These are phyloP conservation scores for Xylaria nigripes DNA, from an alignment of 495 filamentous ascomycete genomes.

Conservation along the genomic window DNA sequence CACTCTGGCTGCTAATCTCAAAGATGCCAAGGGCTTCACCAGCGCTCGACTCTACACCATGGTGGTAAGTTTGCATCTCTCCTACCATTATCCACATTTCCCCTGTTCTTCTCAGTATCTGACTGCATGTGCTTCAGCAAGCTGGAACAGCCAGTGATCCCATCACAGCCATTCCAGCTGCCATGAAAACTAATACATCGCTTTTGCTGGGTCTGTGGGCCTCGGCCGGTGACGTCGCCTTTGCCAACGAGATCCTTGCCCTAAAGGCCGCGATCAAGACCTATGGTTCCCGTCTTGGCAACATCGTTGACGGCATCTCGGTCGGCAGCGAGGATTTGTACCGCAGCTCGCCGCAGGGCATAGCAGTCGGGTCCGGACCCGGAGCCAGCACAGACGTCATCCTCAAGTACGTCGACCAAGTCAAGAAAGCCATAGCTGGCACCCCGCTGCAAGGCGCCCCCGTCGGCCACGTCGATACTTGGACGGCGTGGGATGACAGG, in stretches of 20 bases:
- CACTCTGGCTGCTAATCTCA: conserved; percentile 57
- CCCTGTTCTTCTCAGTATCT: background rate
- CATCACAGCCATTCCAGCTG: conserved; percentile 67
- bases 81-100: background rate
- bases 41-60: conserved; percentile 54
- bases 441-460: conserved; percentile 48
- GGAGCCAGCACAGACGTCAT: conserved; percentile 52
- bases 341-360: conserved; percentile 56
- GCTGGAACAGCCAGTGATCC: conserved; percentile 47
- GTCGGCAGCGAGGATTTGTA: conserved; percentile 90
- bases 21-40: conserved; percentile 64
- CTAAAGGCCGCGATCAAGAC: conserved; percentile 53
- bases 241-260: conserved; percentile 62
- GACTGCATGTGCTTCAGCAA: conserved; percentile 26
- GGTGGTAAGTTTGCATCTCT: conserved; percentile 28
- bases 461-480: conserved; percentile 88
- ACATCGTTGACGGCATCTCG: conserved; percentile 72
- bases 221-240: conserved; percentile 53
- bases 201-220: conserved; percentile 75
- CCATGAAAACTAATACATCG: conserved; percentile 61
- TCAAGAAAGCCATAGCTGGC: conserved; percentile 48
- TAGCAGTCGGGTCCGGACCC: conserved; percentile 31
- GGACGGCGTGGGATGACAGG: conserved; percentile 74
- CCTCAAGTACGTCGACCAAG: conserved; percentile 57
- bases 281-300: conserved; percentile 54